Evolutionary conservation across 2,329 filamentous ascomycete species (phyloP), one percentile per base, ranked within the genome.

Genomic region (Fusarium graminum): DNA sequence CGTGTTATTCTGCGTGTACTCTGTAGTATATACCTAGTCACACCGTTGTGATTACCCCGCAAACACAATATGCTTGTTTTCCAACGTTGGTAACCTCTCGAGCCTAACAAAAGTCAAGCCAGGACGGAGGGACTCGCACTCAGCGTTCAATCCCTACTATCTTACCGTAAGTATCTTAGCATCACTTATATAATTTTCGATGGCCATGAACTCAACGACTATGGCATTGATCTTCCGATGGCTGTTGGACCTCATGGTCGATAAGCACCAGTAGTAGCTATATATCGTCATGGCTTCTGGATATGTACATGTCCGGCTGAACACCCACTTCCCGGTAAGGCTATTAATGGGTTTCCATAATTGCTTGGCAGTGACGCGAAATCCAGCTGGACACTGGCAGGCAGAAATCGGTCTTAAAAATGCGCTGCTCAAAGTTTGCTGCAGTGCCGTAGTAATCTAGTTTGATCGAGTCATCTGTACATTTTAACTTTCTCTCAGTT

Each of bases 1-100:
- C 32, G 13, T 16, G 14, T 34, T 16, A n/a, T 12, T 22, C 22
- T 22, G 6, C n/a, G n/a, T n/a, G n/a, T n/a, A n/a, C n/a, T n/a
- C n/a, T 22, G 22, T 6, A 22, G 22, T 22, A 22, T 6, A 22
- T 22, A 22, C 32, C 32, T 34, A 85, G 68, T 11, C 83, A 78
- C 44, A 82, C 80, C 34, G 77, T 57, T 29, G 74, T 73, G 16
- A 85, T 78, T 84, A 74, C 4, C 74, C 68, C 8, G 82, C 79
- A 2, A 84, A 8, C 13, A 80, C 79, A 17, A 84, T 36, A 69
- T 1, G 83, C 81, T 72, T 87, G 77, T 1, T 80, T 82, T 2
- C 85, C 85, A 8, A 86, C 85, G 70, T 87, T 88, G 72, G 85
- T 72, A 88, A 22, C 22, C 6, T 22, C 22, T 22, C 22, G 6